A percentile compares a stretch with the other conserved stretches of the same genome.
Conservation (phyloP, 1,284 basidiomycete species). For the Cryptococcus sp. region DNA sequence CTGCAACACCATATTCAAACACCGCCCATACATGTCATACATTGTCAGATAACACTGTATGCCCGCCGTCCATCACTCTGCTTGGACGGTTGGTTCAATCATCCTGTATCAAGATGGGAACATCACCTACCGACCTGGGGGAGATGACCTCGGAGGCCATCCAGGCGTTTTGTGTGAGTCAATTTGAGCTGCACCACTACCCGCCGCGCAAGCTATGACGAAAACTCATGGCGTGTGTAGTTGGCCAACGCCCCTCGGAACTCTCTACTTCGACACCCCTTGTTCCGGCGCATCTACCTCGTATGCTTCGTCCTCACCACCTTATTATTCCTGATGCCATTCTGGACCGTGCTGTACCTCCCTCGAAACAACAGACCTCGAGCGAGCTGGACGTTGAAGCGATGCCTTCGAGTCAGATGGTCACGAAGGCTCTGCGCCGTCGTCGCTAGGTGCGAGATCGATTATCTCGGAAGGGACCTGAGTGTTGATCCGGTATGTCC, state of each 20-base stretch:
- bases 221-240: conserved; percentile 16
- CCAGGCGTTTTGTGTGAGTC: conserved; percentile 24
- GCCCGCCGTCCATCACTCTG: background rate
- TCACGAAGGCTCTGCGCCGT: conserved; percentile 36
- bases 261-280: conserved; percentile 31
- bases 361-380: conserved; percentile 35
- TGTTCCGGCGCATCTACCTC: conserved; percentile 42
- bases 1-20: conserved; percentile 2
- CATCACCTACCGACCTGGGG: conserved; percentile 7
- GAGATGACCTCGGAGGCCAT: conserved; percentile 33
- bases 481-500: conserved; percentile 30
- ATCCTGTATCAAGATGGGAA: conserved; percentile 3
- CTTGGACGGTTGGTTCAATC: background rate
- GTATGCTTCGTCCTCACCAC: conserved; percentile 33
- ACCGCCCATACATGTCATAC: background rate
- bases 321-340: conserved; percentile 37
- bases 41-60: too few species aligned
- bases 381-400: conserved; percentile 36
- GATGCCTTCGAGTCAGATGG: conserved; percentile 44
- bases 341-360: conserved; percentile 39
- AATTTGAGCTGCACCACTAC: background rate
- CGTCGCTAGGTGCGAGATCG: conserved; percentile 47
- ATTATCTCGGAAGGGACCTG: conserved; percentile 46
- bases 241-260: conserved; percentile 33
- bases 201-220: background rate